Percentiles rank a stretch among this genome's conserved stretches.
Conservation (phyloP, 371 early-diverging fungal species). For the Mucor indicus region DNA sequence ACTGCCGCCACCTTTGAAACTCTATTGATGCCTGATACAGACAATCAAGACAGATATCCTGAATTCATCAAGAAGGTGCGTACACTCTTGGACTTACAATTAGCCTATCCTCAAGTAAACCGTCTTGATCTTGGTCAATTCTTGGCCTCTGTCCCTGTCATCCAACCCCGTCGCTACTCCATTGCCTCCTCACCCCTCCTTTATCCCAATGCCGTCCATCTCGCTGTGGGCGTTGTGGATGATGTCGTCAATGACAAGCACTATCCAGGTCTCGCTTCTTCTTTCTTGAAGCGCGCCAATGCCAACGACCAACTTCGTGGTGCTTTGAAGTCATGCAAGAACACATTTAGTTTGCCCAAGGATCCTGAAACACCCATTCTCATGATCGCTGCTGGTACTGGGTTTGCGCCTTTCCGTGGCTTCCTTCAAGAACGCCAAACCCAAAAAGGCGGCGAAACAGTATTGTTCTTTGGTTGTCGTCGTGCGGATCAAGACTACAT, state of each 20-base stretch:
- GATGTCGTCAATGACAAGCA: conserved; percentile 38
- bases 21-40: conserved; percentile 33
- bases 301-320: conserved; percentile 22
- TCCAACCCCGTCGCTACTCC: conserved; percentile 57
- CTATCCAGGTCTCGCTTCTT: conserved; percentile 43
- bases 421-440: conserved; percentile 54
- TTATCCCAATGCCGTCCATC: conserved; percentile 24
- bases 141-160: conserved; percentile 41
- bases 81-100: conserved; percentile 46
- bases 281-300: conserved; percentile 20
- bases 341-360: conserved; percentile 34
- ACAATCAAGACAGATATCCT: conserved; percentile 32
- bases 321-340: conserved; percentile 40
- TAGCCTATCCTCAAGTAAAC: conserved; percentile 43
- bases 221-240: conserved; percentile 43
- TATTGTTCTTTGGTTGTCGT: conserved; percentile 85
- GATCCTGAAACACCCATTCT: conserved; percentile 44
- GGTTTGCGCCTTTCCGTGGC: conserved; percentile 89
- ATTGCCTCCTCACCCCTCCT: conserved; percentile 48
- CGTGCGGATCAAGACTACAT: conserved; percentile 67
- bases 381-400: conserved; percentile 72
- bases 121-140: conserved; percentile 44
- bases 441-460: conserved; percentile 20
- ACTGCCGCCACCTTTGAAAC: conserved; percentile 36
- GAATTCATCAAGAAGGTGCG: conserved; percentile 42